phyloP scores from a whole-genome alignment of 306 rosid genomes.

The Casuarina glauca region DNA sequence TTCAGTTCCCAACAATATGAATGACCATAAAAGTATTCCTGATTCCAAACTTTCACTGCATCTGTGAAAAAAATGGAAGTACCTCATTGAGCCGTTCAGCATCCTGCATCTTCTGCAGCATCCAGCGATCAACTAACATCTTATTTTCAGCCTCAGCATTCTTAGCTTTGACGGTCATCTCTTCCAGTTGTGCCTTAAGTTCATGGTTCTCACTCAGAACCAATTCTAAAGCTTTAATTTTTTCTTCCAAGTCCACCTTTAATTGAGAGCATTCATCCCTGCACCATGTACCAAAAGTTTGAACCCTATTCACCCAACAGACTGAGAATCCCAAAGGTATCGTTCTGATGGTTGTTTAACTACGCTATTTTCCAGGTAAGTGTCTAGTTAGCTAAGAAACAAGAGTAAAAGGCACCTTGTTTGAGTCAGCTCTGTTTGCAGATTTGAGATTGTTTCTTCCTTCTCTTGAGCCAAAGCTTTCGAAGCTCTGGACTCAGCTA shows the following conservation, averaged over 20 bases:
- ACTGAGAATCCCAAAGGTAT: not conserved
- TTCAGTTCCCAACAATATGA: not conserved
- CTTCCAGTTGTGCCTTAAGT: conserved; percentile 63
- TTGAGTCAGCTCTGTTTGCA: conserved; percentile 64
- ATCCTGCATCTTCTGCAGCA: conserved; percentile 97
- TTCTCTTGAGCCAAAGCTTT: conserved; percentile 71
- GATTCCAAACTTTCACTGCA: conserved; percentile 4
- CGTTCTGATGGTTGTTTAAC: not conserved
- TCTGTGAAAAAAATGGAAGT: conserved; percentile 4
- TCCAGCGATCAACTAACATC: conserved; percentile 93
- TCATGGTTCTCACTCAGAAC: conserved; percentile 72
- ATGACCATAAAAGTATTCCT: conserved; percentile 19
- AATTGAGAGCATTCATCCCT: conserved; percentile 76
- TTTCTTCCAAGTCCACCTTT: conserved; percentile 70
- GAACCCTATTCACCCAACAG: conserved; percentile 4
- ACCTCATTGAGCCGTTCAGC: conserved; percentile 99
- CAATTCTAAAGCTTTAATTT: conserved; percentile 69
- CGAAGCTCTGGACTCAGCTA: conserved; percentile 76
- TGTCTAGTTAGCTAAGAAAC: not conserved
- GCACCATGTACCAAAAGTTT: conserved; percentile 22
- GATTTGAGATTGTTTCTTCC: conserved; percentile 46
- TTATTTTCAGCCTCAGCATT: conserved; percentile 87
- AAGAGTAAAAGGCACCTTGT: conserved; percentile 42
- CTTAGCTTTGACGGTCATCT: conserved; percentile 57
- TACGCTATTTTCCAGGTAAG: not conserved